phyloP scores from a whole-genome alignment of 345 rosid genomes.

The Eucalyptus erythrocorys region DNA sequence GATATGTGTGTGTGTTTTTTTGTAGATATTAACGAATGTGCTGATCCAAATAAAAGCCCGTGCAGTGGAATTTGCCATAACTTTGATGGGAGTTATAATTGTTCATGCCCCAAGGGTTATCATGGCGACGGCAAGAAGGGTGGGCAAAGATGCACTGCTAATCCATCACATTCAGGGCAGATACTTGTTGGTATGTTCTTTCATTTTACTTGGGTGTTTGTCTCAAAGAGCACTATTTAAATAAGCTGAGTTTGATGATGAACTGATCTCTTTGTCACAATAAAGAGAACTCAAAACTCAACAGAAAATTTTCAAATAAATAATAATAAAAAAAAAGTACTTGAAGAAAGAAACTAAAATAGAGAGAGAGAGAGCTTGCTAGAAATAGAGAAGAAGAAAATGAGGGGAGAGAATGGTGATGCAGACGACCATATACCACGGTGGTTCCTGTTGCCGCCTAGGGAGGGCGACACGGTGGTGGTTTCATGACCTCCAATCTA shows the following conservation, averaged over 20 bases:
- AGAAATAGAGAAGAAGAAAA: no score
- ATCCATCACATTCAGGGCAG: not conserved
- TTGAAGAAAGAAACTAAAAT: not conserved
- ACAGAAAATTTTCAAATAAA: not conserved
- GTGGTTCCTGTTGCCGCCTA: not conserved
- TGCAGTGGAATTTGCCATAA: not conserved
- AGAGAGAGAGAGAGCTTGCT: not conserved
- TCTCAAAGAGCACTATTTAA: not conserved
- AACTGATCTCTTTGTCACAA: not conserved
- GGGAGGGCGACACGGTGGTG: not conserved
- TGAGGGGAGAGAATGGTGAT: not conserved
- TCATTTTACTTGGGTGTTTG: not conserved
- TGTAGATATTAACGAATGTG: conserved; percentile 17
- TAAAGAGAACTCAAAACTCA: not conserved
- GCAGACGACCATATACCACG: not conserved
- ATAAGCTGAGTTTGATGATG: not conserved
- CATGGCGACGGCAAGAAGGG: conserved; percentile 3
- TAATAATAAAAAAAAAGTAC: not conserved
- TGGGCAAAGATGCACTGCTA: not conserved
- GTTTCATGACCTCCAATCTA: not conserved
- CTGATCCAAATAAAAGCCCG: not conserved
- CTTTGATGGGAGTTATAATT: conserved; percentile 1
- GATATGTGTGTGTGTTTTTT: not conserved
- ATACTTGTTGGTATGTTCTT: not conserved
- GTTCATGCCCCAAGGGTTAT: conserved; percentile 14